These are phyloP conservation scores for Suhomyces kunorum DNA, from an alignment of 1,139 yeast genomes.

Conservation along the genomic window DNA sequence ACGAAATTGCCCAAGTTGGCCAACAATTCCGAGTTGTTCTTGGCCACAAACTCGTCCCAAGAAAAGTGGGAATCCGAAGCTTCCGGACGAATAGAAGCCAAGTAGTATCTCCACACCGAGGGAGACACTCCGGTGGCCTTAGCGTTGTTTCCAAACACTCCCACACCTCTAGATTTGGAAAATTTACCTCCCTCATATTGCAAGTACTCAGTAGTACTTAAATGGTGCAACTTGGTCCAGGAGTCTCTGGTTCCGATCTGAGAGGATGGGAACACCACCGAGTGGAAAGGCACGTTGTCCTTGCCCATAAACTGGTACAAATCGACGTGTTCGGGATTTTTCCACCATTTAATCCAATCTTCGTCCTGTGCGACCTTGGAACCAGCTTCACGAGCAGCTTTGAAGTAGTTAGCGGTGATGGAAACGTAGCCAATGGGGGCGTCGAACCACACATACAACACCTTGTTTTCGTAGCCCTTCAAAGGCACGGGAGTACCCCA, in stretches of 20 bases:
- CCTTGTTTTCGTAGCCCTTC: constrained; percentile 79
- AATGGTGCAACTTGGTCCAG: constrained; percentile 91
- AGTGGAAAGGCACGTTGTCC: constrained; percentile 98
- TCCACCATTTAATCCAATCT: constrained; percentile 88
- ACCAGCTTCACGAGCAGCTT: constrained; percentile 27
- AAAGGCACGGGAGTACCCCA: constrained; percentile 99
- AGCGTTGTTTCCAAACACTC: constrained; percentile 98
- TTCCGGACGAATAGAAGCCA: constrained; percentile 92
- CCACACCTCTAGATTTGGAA: constrained; percentile 93
- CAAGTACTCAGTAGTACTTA: constrained; percentile 92
- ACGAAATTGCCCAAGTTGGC: constrained; percentile 97
- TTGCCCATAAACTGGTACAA: constrained; percentile 98
- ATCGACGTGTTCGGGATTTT: constrained; percentile 77
- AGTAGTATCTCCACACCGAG: constrained; percentile 96
- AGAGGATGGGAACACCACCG: constrained; percentile 94
- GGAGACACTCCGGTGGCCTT: constrained; percentile 88
- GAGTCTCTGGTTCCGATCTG: constrained; percentile 82
- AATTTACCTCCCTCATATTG: constrained; percentile 98
- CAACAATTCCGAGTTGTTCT: constrained; percentile 87
- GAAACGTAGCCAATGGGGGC: constrained; percentile 97
- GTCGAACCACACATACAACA: constrained; percentile 97
- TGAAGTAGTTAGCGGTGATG: constrained; percentile 90
- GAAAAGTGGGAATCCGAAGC: constrained; percentile 94
- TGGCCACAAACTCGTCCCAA: constrained; percentile 93
- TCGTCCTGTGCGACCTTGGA: constrained; percentile 13